These are phyloP conservation scores for Polychytrium aggregatum DNA, from an alignment of 192 early-diverging fungal genomes.

Conservation along the genomic window DNA sequence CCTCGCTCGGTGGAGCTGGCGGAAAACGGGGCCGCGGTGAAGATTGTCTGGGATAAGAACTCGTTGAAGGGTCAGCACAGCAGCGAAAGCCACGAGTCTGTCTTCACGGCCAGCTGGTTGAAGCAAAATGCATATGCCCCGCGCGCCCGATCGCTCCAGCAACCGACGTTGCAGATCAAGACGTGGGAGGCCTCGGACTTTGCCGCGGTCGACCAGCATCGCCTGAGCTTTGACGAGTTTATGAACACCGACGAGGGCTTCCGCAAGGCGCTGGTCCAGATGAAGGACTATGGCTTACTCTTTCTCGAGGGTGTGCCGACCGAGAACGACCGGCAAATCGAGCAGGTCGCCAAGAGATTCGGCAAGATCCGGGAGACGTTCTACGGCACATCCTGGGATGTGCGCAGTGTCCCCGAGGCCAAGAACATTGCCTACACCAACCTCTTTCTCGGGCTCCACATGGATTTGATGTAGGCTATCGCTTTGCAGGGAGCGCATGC, in stretches of 20 bases:
- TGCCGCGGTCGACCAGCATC: not conserved
- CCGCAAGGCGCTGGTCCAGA: slow-evolving; percentile 35
- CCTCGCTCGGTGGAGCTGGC: not conserved
- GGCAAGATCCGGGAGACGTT: slow-evolving; percentile 61
- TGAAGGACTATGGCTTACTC: slow-evolving; percentile 55
- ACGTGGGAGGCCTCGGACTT: too few relatives aligned
- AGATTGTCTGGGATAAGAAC: slow-evolving; percentile 8
- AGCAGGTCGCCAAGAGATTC: slow-evolving; percentile 49
- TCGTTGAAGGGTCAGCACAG: slow-evolving; percentile 2
- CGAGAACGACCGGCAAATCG: slow-evolving; percentile 37
- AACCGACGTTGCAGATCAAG: not conserved
- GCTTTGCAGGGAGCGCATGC: too few relatives aligned
- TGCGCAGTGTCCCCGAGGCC: slow-evolving; percentile 58
- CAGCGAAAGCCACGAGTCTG: slow-evolving; percentile 2
- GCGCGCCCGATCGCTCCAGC: not conserved
- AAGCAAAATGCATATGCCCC: slow-evolving; percentile 10
- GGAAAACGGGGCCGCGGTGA: not conserved
- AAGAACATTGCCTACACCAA: slow-evolving; percentile 81
- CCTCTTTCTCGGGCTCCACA: slow-evolving; percentile 69
- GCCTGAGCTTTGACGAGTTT: slow-evolving; percentile 42
- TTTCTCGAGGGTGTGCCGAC: slow-evolving; percentile 57
- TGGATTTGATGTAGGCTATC: slow-evolving; percentile 70
- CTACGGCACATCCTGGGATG: slow-evolving; percentile 69
- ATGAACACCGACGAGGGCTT: slow-evolving; percentile 40
- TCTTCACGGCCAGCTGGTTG: slow-evolving; percentile 12